Percentiles rank a stretch among this genome's conserved stretches.
Evolutionary conservation across 352 stramenopile genomes (phyloP).

Genomic region (Phytophthora foliorum): DNA sequence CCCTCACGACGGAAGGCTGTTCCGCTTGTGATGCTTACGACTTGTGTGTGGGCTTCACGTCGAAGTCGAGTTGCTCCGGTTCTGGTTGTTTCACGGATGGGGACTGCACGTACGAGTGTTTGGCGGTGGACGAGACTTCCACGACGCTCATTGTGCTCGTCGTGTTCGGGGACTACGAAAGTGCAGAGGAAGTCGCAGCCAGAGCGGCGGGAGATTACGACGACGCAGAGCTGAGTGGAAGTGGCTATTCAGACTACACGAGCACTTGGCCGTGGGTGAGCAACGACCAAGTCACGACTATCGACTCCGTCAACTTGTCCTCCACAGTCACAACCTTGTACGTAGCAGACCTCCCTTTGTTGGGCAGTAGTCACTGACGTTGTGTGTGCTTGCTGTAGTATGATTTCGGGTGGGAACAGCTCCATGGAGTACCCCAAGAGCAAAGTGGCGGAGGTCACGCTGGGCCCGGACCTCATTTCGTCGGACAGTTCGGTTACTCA

Average conservation of each 20-base stretch:
- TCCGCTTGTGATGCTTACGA: slow-evolving; percentile 30
- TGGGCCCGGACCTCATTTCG: slow-evolving; percentile 28
- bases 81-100: slow-evolving; percentile 30
- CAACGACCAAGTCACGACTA: slow-evolving; percentile 29
- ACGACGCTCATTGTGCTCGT: slow-evolving; percentile 32
- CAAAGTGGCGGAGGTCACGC: slow-evolving; percentile 38
- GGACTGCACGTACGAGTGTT: slow-evolving; percentile 39
- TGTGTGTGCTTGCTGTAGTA: slow-evolving; percentile 17
- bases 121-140: slow-evolving; percentile 28
- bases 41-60: slow-evolving; percentile 38
- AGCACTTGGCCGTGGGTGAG: slow-evolving; percentile 31
- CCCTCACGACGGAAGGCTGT: slow-evolving; percentile 34
- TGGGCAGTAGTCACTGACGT: background rate
- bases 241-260: slow-evolving; percentile 28
- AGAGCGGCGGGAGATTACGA: slow-evolving; percentile 7
- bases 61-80: slow-evolving; percentile 30
- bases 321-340: slow-evolving; percentile 36
- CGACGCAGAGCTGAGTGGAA: slow-evolving; percentile 7
- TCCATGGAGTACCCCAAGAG: slow-evolving; percentile 29
- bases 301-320: slow-evolving; percentile 30
- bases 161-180: slow-evolving; percentile 37
- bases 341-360: slow-evolving; percentile 1
- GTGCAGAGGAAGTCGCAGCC: slow-evolving; percentile 29
- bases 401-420: slow-evolving; percentile 28
- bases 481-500: slow-evolving; percentile 23